Evolutionary conservation across 768 basidiomycete genomes (phyloP), one percentile per base, ranked within the genome.

Genomic region (Russula brevipes): DNA sequence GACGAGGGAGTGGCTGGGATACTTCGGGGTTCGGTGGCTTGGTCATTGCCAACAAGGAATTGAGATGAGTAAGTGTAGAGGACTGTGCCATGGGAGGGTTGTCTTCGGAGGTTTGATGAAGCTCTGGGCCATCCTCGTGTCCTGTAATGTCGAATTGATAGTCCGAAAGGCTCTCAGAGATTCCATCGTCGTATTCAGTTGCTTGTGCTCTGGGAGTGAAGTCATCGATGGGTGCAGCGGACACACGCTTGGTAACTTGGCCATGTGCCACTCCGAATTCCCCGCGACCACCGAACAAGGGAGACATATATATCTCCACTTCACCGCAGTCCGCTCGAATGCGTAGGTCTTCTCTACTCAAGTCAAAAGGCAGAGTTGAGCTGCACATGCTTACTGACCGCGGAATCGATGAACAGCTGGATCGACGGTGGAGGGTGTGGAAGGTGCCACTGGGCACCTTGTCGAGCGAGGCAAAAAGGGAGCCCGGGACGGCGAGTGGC

Each of bases 351-450:
- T 58, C 62, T 19, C 63, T 38, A 41, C 53, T 44, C 11, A 33
- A 10, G 17, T 59, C 39, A 19, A 64, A 39, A 24, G 14, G 19
- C 19, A 24, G 42, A 4, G 30, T 8, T 5, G 63, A 54, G 53
- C 63, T 51, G 47, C 35, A 50, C 6, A 35, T 17, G 36, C 58
- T 64, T 1, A 64, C 63, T 42, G 63, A 55, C 8, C 63, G 63
- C 42, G 63, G 63, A 35, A 64, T 60, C 1, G 63, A 64, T 24
- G 63, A 17, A 42, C 63, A 64, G 17, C 63, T 64, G 17, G 63
- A 64, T 19, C 63, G 58, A 54, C 63, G 63, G 30, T 51, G 46
- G 7, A 64, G 58, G 11, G 16, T n/a, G 33, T 47, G 58, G 33
- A 8, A 12, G 30, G 30, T 30, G 38, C 31, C 16, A 5, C 10